These are phyloP conservation scores for Phialocephala subalpina DNA, from an alignment of 2,329 filamentous ascomycete genomes.

Conservation along the genomic window DNA sequence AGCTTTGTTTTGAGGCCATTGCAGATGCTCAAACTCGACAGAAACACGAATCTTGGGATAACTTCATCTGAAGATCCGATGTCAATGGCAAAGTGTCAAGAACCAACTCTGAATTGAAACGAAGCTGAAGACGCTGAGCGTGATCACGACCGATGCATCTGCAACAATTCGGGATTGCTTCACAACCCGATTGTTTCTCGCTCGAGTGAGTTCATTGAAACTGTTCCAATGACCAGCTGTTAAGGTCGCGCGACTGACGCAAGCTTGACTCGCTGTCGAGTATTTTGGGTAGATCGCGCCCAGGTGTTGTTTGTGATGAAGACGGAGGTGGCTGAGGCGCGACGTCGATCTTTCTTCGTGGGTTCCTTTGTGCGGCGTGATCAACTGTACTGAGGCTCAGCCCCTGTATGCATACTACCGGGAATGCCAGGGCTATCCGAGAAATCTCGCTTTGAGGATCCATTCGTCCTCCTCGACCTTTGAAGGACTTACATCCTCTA, in stretches of 20 bases:
- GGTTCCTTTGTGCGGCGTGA: background rate
- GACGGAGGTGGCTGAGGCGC: background rate
- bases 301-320: background rate
- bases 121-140: background rate
- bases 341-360: background rate
- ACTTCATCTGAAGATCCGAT: constrained; percentile 18
- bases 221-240: background rate
- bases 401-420: background rate
- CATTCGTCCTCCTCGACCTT: background rate
- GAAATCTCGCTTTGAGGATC: background rate
- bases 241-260: background rate
- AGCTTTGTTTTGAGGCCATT: background rate
- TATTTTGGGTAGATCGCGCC: background rate
- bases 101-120: constrained; percentile 5
- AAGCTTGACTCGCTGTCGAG: background rate
- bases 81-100: background rate
- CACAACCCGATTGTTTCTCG: background rate
- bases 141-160: background rate
- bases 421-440: background rate
- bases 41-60: constrained; percentile 13
- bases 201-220: background rate
- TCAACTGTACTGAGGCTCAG: background rate
- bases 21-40: constrained; percentile 1
- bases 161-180: background rate
- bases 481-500: no score